Base-by-base conservation (phyloP, 2,329 filamentous ascomycete species). In the Aspergillus quadrilineatus region DNA sequence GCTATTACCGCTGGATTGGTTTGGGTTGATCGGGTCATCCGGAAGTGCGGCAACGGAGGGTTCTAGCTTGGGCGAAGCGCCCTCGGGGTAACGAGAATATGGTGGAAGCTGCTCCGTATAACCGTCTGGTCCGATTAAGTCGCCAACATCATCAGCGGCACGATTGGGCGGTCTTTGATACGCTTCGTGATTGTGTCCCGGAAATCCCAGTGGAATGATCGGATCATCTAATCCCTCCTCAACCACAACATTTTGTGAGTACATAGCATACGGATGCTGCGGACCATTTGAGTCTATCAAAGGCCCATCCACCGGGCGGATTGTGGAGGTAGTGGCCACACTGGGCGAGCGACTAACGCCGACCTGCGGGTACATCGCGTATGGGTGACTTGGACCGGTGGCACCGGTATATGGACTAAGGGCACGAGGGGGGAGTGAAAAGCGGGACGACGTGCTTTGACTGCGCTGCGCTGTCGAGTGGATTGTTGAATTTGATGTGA, bases 41-140 rank as follows among this genome's bases (percentile, higher is more conserved):
- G 61, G 58, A 29, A 65, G 59, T 29, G 58, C 56, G 51, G 68
- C 66, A 44, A 55, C 56, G n/a, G 62, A 58, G 28, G 76, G 76
- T 28, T 77, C 75, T 1, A 69, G 66, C 83, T 91, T 79, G 72
- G 83, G 69, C 69, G 82, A 73, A 75, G 87, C 79, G 55, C 90
- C 88, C 51, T 95, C 89, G 2, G 92, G 90, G 73, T 95, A 97
- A 70, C 91, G 83, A 12, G 90, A 90, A 69, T 97, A 97, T 0
- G 93, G 93, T 10, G 93, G 93, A 15, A 97, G 78, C 71, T 96
- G 90, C 73, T 97, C 93, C 1, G 89, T 88, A 69, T 97, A 92
- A 1, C 92, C 92, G 67, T 96, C 86, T 0, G 89, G 89, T 1
- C 92, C 92, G 50, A 97, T 88, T 53, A 97, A 85, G 69, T 92